Evolutionary conservation across 768 basidiomycete species (phyloP), one percentile per base, ranked within the genome.

Genomic region (Rhodotorula diobovata): DNA sequence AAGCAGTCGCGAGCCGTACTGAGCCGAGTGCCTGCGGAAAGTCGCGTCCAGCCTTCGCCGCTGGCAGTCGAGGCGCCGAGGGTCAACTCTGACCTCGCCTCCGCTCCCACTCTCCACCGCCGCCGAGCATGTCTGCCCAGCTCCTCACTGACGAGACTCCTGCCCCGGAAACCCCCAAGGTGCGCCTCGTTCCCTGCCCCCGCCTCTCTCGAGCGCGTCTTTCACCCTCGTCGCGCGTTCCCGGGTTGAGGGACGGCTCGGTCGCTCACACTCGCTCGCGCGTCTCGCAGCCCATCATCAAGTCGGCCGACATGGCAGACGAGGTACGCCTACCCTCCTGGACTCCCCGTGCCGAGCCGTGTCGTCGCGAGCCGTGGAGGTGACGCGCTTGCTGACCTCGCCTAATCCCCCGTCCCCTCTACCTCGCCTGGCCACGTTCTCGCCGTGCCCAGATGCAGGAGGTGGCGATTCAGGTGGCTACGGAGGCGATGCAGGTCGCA

Each of bases 381-480:
- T 43, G 41, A 28, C 23, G 16, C 30, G 41, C 48, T 34, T 4
- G 25, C 51, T 23, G 53, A 10, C 32, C 21, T 45, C 43, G 14
- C 43, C 25, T 21, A 34, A 41, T 14, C 6, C 25, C 43, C 16
- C 48, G 46, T n/a, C 25, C 41, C 7, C 1, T n/a, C n/a, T n/a
- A n/a, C 30, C 25, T 45, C 7, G 2, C 18, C 8, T 15, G 8
- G 14, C 25, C 54, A 25, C 10, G 11, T n/a, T n/a, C 25, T 34
- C 6, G 4, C 30, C 9, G 21, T 28, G 11, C 14, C 30, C 58
- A 95, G 79, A 90, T 96, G 91, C 93, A 96, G 82, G 90, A 93
- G 82, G 90, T 91, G 83, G 87, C 87, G 77, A 90, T 98, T 77
- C 91, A 96, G 78, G 87, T 94, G 78, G 88, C 92, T 50, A 86